Base-by-base conservation (phyloP, 2,329 filamentous ascomycete genomes). In the Aureobasidium zeae region DNA sequence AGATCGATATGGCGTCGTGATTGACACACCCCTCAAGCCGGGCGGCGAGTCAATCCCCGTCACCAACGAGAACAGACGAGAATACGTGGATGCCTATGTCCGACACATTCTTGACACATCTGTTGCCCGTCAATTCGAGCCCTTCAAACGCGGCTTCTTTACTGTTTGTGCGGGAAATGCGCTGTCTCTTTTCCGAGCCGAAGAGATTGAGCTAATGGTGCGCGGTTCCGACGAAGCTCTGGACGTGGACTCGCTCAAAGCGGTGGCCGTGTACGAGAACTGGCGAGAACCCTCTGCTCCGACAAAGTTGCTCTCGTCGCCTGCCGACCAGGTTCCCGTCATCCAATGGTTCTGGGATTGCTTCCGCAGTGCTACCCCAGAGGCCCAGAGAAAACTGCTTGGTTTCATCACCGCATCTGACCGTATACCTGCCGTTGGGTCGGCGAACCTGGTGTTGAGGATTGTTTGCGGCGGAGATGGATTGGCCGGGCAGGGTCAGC, bases 121-220 rank as follows among this genome's bases (percentile, higher is more conserved):
- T 1, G 83, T 94, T 1, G 68, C 76, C 28, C 75, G 85, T 29
- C 87, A 94, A 57, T 95, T 93, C 51, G 86, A 94, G 58, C 87
- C 88, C 1, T 95, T 95, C 70, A 91, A 91, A 59, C 77, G 87
- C 44, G 88, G 88, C 1, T 95, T 95, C 63, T 95, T 86, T 60
- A 93, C 84, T 0, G 86, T 94, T 20, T 94, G 86, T 57, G 84
- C 83, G 25, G 86, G 87, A 25, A 94, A 91, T 57, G 87, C 88
- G 0, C 70, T 94, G 25, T 86, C 82, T 1, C 73, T 95, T 2
- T 94, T 94, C 62, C 77, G 85, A 12, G 83, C 88, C 0, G 87
- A 94, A 59, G 88, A 95, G 60, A 93, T 95, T 49, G 88, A 94
- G 59, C 73, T 94, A 3, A 72, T 94, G 1, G 76, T 95, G 4